phyloP scores from a whole-genome alignment of 2,329 filamentous ascomycete species.

The Beauveria rudraprayagi region DNA sequence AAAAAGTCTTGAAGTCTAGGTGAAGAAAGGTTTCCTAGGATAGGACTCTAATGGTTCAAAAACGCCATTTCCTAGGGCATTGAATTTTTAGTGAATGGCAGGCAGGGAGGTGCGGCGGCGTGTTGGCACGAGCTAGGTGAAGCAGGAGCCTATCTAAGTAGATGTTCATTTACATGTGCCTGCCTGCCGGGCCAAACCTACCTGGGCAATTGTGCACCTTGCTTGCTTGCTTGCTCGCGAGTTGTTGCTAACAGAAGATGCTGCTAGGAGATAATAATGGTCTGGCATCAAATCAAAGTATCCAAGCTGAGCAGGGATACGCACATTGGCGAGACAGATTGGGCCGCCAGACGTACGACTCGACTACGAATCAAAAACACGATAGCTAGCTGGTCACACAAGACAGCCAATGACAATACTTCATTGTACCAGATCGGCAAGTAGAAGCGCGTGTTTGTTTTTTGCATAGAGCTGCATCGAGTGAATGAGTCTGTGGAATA shows the following conservation, averaged over 20 bases:
- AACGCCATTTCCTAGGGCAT: background rate
- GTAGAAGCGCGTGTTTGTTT: background rate
- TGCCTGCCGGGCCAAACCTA: background rate
- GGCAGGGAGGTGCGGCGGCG: constrained; percentile 3
- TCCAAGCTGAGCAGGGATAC: no score
- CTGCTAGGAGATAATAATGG: background rate
- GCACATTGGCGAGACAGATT: background rate
- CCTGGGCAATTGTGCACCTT: background rate
- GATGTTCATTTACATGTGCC: constrained; percentile 4
- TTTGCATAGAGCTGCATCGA: background rate
- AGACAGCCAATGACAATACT: background rate
- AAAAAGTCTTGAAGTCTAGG: background rate
- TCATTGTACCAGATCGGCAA: background rate
- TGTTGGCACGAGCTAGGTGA: background rate
- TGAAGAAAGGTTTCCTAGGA: background rate
- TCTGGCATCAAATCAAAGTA: no score
- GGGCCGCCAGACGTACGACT: constrained; percentile 5
- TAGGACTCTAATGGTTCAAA: background rate
- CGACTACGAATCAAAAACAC: background rate
- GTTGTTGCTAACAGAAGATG: no score
- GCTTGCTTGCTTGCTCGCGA: background rate
- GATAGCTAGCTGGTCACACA: background rate
- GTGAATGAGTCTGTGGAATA: background rate
- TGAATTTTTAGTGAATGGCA: background rate
- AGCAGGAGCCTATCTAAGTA: background rate